Conservation (phyloP, 805 yeast species). For the Millerozyma miso region DNA sequence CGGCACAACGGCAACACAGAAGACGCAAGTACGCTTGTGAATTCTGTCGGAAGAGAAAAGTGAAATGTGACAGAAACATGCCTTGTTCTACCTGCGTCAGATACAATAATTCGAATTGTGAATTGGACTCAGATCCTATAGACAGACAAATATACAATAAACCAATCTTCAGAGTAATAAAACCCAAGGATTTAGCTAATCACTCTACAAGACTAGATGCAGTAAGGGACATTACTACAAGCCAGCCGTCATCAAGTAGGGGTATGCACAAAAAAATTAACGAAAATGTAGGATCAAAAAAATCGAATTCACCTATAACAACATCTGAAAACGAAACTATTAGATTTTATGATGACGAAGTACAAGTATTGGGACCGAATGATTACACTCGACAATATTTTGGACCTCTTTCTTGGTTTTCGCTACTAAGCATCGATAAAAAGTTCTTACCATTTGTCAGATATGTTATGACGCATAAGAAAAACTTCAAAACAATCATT, state of each 20-base stretch:
- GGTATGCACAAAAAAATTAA: neutral
- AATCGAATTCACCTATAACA: too few species aligned
- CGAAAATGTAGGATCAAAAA: neutral
- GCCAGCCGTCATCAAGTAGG: neutral
- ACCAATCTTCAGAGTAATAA: neutral
- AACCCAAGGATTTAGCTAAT: neutral
- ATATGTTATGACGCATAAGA: neutral
- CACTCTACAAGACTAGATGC: neutral
- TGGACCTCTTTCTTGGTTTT: conserved; percentile 24
- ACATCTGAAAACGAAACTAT: conserved; percentile 6
- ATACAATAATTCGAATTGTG: conserved; percentile 1
- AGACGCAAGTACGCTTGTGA: conserved; percentile 1
- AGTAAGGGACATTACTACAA: neutral
- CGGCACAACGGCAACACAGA: neutral
- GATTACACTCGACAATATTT: conserved; percentile 16
- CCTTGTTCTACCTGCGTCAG: conserved; percentile 27
- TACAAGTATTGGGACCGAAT: conserved; percentile 13
- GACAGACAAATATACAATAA: neutral
- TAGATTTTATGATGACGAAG: conserved; percentile 8
- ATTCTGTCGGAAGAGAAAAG: conserved; percentile 15
- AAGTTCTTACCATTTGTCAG: neutral
- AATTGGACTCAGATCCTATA: neutral
- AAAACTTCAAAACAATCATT: neutral
- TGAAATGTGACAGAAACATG: conserved; percentile 22
- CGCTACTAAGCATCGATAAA: conserved; percentile 20